Evolutionary conservation across 2,329 filamentous ascomycete species (phyloP).

Genomic region (Neodidymelliopsis sp.): DNA sequence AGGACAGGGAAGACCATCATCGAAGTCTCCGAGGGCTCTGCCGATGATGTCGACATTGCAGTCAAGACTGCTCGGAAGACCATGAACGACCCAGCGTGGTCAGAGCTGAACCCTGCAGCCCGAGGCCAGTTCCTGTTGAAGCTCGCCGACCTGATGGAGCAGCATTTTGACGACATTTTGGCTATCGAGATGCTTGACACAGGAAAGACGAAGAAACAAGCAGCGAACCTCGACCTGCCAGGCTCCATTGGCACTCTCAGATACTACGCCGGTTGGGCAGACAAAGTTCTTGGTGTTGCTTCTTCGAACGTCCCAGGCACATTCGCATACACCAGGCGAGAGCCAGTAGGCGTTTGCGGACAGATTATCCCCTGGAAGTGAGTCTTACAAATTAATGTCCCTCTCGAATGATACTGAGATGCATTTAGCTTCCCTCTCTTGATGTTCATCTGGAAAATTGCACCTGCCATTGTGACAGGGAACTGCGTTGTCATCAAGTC

Average conservation of each 20-base stretch:
- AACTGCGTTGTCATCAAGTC: conserved; percentile 33
- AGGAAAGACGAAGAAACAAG: conserved; percentile 30
- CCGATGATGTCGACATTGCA: conserved; percentile 16
- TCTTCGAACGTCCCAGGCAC: conserved; percentile 75
- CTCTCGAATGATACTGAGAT: neutral
- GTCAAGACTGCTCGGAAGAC: conserved; percentile 14
- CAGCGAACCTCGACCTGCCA: conserved; percentile 63
- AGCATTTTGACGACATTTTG: conserved; percentile 17
- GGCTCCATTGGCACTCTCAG: conserved; percentile 67
- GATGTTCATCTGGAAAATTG: conserved; percentile 45
- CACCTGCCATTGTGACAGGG: conserved; percentile 26
- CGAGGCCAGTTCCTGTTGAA: conserved; percentile 10
- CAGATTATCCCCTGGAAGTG: conserved; percentile 69
- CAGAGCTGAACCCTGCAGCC: conserved; percentile 11
- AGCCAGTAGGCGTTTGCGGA: conserved; percentile 79
- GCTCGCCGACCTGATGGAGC: conserved; percentile 17
- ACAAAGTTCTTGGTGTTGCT: conserved; percentile 79
- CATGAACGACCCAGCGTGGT: conserved; percentile 12
- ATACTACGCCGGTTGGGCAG: conserved; percentile 81
- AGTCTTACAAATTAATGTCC: conserved; percentile 30
- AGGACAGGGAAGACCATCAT: conserved; percentile 19
- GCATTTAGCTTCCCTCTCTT: conserved; percentile 26
- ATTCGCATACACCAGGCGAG: conserved; percentile 77
- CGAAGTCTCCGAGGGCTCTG: conserved; percentile 15
- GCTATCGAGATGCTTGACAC: conserved; percentile 17